These are phyloP conservation scores for Trametes sanguinea DNA, from an alignment of 768 basidiomycete genomes.

Conservation along the genomic window DNA sequence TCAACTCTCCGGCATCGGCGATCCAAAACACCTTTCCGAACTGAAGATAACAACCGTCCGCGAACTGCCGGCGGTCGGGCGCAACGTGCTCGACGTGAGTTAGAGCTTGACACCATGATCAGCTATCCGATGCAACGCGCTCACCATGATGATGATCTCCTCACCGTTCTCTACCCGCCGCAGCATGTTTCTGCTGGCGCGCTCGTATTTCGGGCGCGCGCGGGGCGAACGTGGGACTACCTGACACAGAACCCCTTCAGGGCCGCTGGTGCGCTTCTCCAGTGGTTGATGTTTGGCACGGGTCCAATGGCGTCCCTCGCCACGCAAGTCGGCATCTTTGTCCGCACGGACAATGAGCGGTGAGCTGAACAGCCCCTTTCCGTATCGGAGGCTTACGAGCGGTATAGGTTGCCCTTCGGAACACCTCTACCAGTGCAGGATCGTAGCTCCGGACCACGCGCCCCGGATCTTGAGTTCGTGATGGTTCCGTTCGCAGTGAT, in stretches of 20 bases:
- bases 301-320: slow-evolving; percentile 14
- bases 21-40: slow-evolving; percentile 15
- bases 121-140: too few species aligned
- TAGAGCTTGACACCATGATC: not conserved
- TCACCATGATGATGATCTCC: too few species aligned
- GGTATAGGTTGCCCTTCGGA: slow-evolving; percentile 3
- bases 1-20: slow-evolving; percentile 33
- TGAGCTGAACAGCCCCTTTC: not conserved
- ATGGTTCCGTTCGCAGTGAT: slow-evolving; percentile 13
- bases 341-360: slow-evolving; percentile 20
- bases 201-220: slow-evolving; percentile 15
- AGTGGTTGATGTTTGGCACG: slow-evolving; percentile 11
- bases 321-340: slow-evolving; percentile 13
- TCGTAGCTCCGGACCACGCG: slow-evolving; percentile 13
- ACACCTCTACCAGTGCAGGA: not conserved
- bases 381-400: too few species aligned
- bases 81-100: slow-evolving; percentile 29
- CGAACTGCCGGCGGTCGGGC: slow-evolving; percentile 31
- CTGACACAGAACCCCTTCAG: slow-evolving; percentile 7
- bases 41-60: slow-evolving; percentile 23
- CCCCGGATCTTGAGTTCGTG: slow-evolving; percentile 21
- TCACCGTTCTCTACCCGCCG: too few species aligned
- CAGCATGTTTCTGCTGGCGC: slow-evolving; percentile 21
- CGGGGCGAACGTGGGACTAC: slow-evolving; percentile 17
- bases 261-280: not conserved